A percentile compares a stretch with the other conserved stretches of the same genome.
Evolutionary conservation across 768 basidiomycete genomes (phyloP).

Genomic region (Kockovaella imperatae): DNA sequence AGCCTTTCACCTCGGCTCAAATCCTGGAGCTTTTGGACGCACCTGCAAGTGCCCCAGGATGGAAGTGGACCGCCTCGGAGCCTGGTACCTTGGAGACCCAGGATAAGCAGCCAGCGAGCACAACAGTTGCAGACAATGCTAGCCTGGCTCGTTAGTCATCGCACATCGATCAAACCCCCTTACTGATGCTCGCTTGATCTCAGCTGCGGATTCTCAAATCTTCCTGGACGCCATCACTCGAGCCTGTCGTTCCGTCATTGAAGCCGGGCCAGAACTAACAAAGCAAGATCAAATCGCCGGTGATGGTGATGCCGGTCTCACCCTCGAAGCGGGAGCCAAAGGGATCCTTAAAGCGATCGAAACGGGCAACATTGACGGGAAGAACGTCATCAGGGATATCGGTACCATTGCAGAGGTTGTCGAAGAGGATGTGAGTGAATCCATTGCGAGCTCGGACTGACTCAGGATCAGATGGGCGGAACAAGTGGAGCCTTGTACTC

Average conservation of each 20-base stretch:
- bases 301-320: conserved; percentile 68
- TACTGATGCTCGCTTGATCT: not conserved
- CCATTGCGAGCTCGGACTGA: too few relatives aligned
- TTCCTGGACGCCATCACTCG: conserved; percentile 31
- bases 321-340: conserved; percentile 57
- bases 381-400: conserved; percentile 59
- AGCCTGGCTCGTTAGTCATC: conserved; percentile 25
- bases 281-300: conserved; percentile 84
- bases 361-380: conserved; percentile 55
- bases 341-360: conserved; percentile 56
- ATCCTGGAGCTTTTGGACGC: conserved; percentile 45
- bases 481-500: conserved; percentile 87
- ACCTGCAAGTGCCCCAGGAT: conserved; percentile 60
- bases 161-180: not conserved
- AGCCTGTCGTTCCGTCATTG: conserved; percentile 50
- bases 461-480: conserved; percentile 92
- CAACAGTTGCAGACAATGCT: too few relatives aligned
- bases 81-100: conserved; percentile 22
- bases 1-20: conserved; percentile 32
- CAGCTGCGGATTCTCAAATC: conserved; percentile 21
- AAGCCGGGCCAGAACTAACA: conserved; percentile 82
- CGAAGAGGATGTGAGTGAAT: too few relatives aligned
- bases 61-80: conserved; percentile 67
- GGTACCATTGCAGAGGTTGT: conserved; percentile 64
- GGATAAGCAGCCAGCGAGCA: conserved; percentile 12